Conservation (phyloP, 2,329 filamentous ascomycete species). For the Cordyceps pruinosa region DNA sequence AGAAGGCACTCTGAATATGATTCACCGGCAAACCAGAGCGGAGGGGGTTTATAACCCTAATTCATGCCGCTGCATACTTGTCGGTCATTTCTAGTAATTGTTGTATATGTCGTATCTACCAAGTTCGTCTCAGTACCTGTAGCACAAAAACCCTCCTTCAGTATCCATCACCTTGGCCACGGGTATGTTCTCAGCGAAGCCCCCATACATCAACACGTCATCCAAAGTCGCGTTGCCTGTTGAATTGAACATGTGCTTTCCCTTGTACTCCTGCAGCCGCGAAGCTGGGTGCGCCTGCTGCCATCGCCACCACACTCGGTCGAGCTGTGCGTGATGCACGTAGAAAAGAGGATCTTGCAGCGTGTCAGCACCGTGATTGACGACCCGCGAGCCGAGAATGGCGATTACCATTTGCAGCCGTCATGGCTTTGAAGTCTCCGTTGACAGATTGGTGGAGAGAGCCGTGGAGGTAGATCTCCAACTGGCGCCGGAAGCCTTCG, state of each 20-base stretch:
- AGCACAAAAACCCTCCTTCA: constrained; percentile 6
- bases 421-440: constrained; percentile 13
- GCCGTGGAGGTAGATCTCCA: constrained; percentile 13
- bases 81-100: not conserved
- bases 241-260: constrained; percentile 13
- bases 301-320: constrained; percentile 14
- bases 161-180: constrained; percentile 8
- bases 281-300: not conserved
- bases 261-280: constrained; percentile 1
- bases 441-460: constrained; percentile 11
- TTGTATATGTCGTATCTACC: not conserved
- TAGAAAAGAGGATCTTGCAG: constrained; percentile 12
- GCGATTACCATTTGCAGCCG: constrained; percentile 12
- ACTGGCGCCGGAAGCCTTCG: not conserved
- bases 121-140: not conserved
- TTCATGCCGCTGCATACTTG: too few relatives aligned
- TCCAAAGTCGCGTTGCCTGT: not conserved
- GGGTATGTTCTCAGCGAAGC: not conserved
- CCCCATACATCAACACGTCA: constrained; percentile 7
- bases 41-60: too few relatives aligned
- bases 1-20: not conserved
- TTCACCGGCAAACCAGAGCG: not conserved
- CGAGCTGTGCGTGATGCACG: constrained; percentile 12
- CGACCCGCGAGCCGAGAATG: too few relatives aligned
- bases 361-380: not conserved